Evolutionary conservation across 495 filamentous ascomycete species (phyloP).

Genomic region (Penicillium paradoxum): DNA sequence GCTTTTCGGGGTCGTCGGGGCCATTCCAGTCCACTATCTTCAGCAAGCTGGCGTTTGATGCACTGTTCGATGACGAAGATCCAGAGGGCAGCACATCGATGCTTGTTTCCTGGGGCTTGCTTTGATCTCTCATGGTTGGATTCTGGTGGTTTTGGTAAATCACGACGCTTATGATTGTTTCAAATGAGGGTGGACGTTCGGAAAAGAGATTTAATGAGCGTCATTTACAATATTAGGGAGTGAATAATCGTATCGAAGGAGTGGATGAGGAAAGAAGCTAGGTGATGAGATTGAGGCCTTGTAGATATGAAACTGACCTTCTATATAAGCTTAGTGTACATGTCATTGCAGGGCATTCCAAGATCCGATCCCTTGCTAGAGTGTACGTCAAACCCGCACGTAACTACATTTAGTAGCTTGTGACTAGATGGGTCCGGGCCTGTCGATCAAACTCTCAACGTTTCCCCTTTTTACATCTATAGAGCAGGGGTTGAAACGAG

Average conservation of each 20-base stretch:
- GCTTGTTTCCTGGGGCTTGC: background rate
- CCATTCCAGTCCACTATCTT: slow-evolving; percentile 27
- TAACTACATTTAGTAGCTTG: background rate
- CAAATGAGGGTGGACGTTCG: background rate
- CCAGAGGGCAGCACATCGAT: background rate
- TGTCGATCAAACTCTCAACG: background rate
- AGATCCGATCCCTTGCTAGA: background rate
- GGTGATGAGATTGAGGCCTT: background rate
- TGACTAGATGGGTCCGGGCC: background rate
- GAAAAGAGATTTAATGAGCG: background rate
- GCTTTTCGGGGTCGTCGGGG: slow-evolving; percentile 56
- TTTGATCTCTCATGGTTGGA: background rate
- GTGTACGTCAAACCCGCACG: slow-evolving; percentile 4
- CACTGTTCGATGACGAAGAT: background rate
- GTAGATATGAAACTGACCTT: background rate
- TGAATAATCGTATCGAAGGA: background rate
- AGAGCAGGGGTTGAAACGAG: background rate
- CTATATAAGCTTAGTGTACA: background rate
- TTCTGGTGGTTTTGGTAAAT: no score
- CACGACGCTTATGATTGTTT: no score
- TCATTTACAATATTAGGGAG: background rate
- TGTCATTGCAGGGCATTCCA: slow-evolving; percentile 2
- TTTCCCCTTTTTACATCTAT: background rate
- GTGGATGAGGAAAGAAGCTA: background rate
- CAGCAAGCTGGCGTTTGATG: background rate